phyloP scores from a whole-genome alignment of 345 rosid genomes.

The Reutealis trisperma region DNA sequence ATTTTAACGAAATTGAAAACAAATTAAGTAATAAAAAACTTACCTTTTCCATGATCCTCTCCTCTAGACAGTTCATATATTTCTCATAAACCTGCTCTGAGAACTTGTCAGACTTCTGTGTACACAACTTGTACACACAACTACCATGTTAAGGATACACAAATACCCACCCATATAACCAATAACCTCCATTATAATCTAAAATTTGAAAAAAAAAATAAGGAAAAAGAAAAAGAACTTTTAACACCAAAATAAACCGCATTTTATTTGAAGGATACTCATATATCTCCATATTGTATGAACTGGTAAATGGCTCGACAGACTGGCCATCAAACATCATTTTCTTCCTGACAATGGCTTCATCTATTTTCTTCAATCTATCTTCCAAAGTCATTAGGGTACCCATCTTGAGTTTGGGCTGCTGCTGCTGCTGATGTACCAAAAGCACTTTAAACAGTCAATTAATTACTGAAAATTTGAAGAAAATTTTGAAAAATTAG shows the following conservation, averaged over 20 bases:
- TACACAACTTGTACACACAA: background rate
- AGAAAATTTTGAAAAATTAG: background rate
- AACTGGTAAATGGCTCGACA: background rate
- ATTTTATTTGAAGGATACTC: constrained; percentile 9
- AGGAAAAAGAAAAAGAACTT: no score
- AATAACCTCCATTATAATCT: no score
- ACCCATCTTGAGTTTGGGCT: background rate
- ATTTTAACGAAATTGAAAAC: no score
- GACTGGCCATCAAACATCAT: background rate
- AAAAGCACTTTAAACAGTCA: background rate
- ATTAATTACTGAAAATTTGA: background rate
- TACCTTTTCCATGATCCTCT: constrained; percentile 3
- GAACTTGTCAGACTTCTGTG: background rate
- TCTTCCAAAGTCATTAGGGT: background rate
- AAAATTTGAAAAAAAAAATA: no score
- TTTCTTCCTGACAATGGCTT: constrained; percentile 12
- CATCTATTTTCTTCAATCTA: background rate
- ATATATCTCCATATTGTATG: constrained; percentile 1
- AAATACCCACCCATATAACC: background rate
- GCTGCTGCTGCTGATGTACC: background rate
- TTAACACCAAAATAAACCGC: no score
- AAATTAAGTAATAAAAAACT: background rate
- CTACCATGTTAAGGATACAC: constrained; percentile 7
- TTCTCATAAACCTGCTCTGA: background rate
- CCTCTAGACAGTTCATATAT: background rate